Base-by-base conservation (phyloP, 2,329 filamentous ascomycete genomes). In the Daldinia sp. region DNA sequence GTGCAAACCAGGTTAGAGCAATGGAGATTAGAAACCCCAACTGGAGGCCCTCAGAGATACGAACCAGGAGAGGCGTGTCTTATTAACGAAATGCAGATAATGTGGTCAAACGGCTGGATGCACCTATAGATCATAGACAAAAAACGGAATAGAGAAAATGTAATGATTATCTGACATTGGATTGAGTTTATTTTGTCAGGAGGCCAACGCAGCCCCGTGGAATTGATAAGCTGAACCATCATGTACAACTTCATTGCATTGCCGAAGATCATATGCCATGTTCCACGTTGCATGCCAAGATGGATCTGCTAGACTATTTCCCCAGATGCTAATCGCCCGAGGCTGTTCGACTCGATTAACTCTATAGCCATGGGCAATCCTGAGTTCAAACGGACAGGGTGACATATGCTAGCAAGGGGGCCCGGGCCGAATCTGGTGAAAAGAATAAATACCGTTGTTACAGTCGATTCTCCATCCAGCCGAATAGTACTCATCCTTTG, bases 21-120 rank as follows among this genome's bases (percentile, higher is more conserved):
- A 71, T 85, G 84, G 80, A 75, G 76, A 68, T 72, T 75, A 5
- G 78, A 79, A 63, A 77, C 77, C 6, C 78, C 78, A 0, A 59
- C 67, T 5, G 80, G 77, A 3, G 74, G 78, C 48, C 57, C 64
- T 20, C 71, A 63, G 28, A 77, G 78, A 42, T 74, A 69, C 53
- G 82, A 88, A 73, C 78, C 79, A 12, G 86, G 86, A 2, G 78
- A 78, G 10, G 80, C 82, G 23, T 88, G 87, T 73, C 79, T 88
- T 65, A 85, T 88, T 61, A 85, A 88, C 72, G 87, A 88, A 78
- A 88, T 87, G 85, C 86, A 88, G 73, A 85, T 89, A 70, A 81
- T 88, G 78, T 86, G 84, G 76, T 78, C 80, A 72, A 88, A 88
- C 74, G 87, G 87, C 30, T 89, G 86, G 86, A 86, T 84, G 68